These are phyloP conservation scores for Dactylorhiza incarnata DNA, from an alignment of 106 monocot genomes.

Conservation along the genomic window DNA sequence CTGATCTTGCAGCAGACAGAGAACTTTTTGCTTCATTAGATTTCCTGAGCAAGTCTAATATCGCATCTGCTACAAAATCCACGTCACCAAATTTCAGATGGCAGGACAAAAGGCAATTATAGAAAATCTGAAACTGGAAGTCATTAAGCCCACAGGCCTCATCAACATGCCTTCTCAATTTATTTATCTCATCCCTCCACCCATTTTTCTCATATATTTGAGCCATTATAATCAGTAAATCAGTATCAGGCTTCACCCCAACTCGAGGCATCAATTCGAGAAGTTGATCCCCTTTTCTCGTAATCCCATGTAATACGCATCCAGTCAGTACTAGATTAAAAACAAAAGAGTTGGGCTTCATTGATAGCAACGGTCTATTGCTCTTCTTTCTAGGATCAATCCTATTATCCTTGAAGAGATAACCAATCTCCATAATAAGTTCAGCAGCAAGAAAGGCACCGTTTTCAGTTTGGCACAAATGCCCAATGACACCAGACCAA, in stretches of 20 bases:
- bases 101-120: slow-evolving; percentile 72
- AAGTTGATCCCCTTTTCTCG: slow-evolving; percentile 32
- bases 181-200: slow-evolving; percentile 57
- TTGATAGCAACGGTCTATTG: slow-evolving; percentile 37
- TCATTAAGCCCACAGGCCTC: slow-evolving; percentile 44
- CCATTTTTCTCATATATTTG: slow-evolving; percentile 83
- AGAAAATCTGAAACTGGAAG: slow-evolving; percentile 61
- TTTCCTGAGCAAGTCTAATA: slow-evolving; percentile 81
- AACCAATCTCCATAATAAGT: slow-evolving; percentile 65
- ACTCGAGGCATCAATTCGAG: slow-evolving; percentile 81
- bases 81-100: slow-evolving; percentile 83
- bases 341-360: slow-evolving; percentile 10
- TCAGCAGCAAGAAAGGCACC: slow-evolving; percentile 77
- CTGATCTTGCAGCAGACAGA: slow-evolving; percentile 52
- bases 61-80: slow-evolving; percentile 43
- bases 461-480: slow-evolving; percentile 53
- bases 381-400: slow-evolving; percentile 72
- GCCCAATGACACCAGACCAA: slow-evolving; percentile 58
- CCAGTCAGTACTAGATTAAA: slow-evolving; percentile 9
- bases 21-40: slow-evolving; percentile 68
- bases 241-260: slow-evolving; percentile 50
- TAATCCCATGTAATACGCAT: slow-evolving; percentile 2
- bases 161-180: slow-evolving; percentile 61
- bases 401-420: slow-evolving; percentile 71
- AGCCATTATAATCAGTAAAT: slow-evolving; percentile 70